Evolutionary conservation across 2,329 filamentous ascomycete genomes (phyloP), one percentile per base, ranked within the genome.

Genomic region (Talaromyces sp.): DNA sequence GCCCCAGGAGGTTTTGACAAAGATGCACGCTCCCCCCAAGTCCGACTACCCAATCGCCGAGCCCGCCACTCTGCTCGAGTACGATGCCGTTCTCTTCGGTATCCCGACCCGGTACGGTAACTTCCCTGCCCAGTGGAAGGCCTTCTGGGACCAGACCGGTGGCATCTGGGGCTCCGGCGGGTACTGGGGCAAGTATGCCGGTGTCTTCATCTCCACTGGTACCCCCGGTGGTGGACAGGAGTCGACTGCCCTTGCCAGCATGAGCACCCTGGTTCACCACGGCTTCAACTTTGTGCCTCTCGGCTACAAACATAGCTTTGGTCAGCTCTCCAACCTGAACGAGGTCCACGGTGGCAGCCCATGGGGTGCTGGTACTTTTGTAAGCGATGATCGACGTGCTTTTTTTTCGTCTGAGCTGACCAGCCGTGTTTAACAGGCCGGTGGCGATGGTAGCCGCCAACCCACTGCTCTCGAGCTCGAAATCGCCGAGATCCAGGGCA

Each of bases 91-190:
- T 81, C 87, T 99, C 65, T 84, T 97, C 70, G 94, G 94, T 67
- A 94, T 97, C 75, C 94, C 94, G 62, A 99, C 94, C 56, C 86
- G 94, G 67, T 99, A 91, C 80, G 94, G 94, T 70, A 97, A 95
- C 86, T 96, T 96, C 84, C 92, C 93, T 54, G 90, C 88, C 19
- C 94, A 99, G 80, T 97, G 90, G 90, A 97, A 94, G 83, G 77
- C 75, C 58, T 81, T 80, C 74, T 95, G 92, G 90, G 94, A 99
- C 82, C 84, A 85, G 78, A 92, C 91, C 26, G 93, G 93, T 71
- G 82, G 84, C 68, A 89, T 94, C 77, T 97, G 94, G 94, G 79
- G 83, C 63, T 75, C 78, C 14, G 93, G 93, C 64, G 86, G 81
- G 67, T 92, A 84, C 82, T 86, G 82, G 78, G 92, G 92, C 80